Base-by-base conservation (phyloP, 2,329 filamentous ascomycete genomes). In the Xylaria sp. region DNA sequence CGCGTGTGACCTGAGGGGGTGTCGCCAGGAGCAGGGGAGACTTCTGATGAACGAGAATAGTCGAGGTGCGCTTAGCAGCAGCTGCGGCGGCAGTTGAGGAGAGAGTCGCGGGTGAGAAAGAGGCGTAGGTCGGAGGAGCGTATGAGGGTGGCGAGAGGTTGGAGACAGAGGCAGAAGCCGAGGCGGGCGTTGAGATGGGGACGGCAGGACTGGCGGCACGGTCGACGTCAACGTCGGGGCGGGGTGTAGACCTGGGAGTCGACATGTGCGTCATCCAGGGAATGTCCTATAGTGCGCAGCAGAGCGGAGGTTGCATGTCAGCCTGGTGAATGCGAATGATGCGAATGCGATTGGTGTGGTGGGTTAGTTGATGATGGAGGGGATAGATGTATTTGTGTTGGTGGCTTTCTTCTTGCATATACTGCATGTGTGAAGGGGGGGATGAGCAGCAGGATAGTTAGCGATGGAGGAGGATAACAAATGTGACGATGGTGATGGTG, bases 31-130 rank as follows among this genome's bases (percentile, higher is more conserved):
- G 87, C 54, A 99, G 83, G 11, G 96, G 96, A 17, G 93, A 97
- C 82, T 98, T 99, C 80, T 97, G 95, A 81, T 98, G 94, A 23
- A 99, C 94, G 74, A 98, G 89, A 74, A 99, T 94, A 66, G 93
- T 97, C 20, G 93, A 97, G 54, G 93, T 90, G 70, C 95, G 92
- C 77, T 92, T 92, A 49, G 89, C 89, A 44, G 89, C 87, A 11
- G 88, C 86, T 38, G 89, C 87, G n/a, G 88, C 85, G 36, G 87
- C 83, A 66, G 84, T 82, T 59, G 85, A 82, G 63, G 89, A 91
- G 73, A 94, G 87, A 26, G 92, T 93, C 26, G 91, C 88, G 38
- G 96, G 94, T 5, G 95, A 96, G 83, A 99, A 99, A 76, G 93
- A 88, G 72, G 96, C 96, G 78, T 92, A 90, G 54, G 95, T 98